These are phyloP conservation scores for Periconia sp. DNA, from an alignment of 2,329 filamentous ascomycete genomes.

Conservation along the genomic window DNA sequence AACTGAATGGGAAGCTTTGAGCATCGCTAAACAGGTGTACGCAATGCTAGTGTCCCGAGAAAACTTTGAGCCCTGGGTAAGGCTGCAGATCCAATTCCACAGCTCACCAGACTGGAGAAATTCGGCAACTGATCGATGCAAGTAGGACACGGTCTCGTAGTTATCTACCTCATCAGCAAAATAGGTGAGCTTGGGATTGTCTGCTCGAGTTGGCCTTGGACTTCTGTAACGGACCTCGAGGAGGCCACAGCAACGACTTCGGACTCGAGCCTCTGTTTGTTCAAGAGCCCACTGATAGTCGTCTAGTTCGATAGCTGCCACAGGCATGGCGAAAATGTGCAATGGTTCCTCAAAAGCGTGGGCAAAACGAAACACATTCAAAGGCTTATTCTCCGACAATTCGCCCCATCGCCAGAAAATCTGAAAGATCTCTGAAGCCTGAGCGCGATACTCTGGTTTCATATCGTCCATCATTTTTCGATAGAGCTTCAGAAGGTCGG, in stretches of 20 bases:
- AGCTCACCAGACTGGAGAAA: conserved; percentile 9
- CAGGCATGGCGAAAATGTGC: conserved; percentile 1
- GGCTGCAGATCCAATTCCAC: conserved; percentile 4
- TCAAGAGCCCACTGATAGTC: conserved; percentile 1
- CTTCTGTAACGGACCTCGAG: conserved; percentile 11
- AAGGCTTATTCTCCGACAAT: no score
- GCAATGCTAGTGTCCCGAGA: no score
- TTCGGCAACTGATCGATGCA: conserved; percentile 19
- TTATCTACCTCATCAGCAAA: neutral
- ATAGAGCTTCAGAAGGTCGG: conserved; percentile 15
- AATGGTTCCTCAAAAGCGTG: neutral
- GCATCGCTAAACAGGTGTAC: no score
- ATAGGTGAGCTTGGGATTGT: neutral
- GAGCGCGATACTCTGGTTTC: conserved; percentile 6
- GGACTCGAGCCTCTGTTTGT: conserved; percentile 4
- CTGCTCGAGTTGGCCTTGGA: no score
- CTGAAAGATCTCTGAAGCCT: conserved; percentile 17
- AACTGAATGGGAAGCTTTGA: no score
- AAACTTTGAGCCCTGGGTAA: no score
- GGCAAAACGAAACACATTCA: no score
- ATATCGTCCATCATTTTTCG: conserved; percentile 10
- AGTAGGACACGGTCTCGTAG: conserved; percentile 1
- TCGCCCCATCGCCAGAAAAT: conserved; percentile 12
- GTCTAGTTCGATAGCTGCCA: neutral
- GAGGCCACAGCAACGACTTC: conserved; percentile 17